Conservation (phyloP, 2,329 filamentous ascomycete species). For the Botrytis cinerea region DNA sequence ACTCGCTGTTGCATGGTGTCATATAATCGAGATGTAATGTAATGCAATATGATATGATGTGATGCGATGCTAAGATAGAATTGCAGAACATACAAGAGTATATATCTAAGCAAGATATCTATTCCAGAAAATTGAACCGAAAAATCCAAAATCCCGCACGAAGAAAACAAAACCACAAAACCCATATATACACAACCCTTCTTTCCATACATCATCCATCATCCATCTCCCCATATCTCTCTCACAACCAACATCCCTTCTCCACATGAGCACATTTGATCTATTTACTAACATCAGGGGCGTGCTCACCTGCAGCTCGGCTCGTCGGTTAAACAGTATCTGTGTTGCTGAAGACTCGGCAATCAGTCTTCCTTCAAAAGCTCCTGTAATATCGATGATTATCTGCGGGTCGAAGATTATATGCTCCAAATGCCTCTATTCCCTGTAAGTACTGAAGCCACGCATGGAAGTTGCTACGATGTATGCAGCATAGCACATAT, state of each 20-base stretch:
- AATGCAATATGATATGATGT: neutral
- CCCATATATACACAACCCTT: neutral
- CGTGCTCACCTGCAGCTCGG: neutral
- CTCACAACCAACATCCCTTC: neutral
- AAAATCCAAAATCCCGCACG: neutral
- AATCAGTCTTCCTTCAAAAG: neutral
- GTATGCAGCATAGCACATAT: no score
- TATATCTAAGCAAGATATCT: neutral
- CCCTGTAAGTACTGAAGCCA: neutral
- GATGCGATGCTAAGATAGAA: neutral
- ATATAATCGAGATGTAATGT: neutral
- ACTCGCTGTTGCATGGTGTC: slow-evolving; percentile 23
- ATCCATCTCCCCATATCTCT: neutral
- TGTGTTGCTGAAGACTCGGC: neutral
- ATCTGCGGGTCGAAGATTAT: neutral
- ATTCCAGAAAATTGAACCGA: neutral
- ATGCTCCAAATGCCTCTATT: neutral
- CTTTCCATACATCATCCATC: neutral
- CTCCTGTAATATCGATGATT: no score
- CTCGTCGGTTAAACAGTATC: neutral
- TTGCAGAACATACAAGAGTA: neutral
- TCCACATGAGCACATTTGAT: neutral
- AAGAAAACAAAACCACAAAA: neutral
- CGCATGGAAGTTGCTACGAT: neutral
- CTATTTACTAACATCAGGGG: neutral